Evolutionary conservation across 73 alveolate species (phyloP).

Genomic region (Tetrahymena elliotti): DNA sequence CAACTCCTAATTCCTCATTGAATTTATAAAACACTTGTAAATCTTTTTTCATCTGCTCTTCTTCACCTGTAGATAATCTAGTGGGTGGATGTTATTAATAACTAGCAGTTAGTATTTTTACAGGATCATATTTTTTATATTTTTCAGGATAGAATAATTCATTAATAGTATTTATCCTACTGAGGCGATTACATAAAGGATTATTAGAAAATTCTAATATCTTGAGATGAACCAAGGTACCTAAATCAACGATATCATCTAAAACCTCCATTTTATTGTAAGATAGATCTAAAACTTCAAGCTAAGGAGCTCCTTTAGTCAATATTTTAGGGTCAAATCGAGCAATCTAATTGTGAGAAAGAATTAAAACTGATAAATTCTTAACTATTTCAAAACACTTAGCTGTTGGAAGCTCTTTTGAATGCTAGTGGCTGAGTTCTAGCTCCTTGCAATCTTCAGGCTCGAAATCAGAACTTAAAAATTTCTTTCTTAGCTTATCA

Average conservation of each 20-base stretch:
- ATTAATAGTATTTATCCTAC: slow-evolving; percentile 2
- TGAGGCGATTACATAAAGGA: not conserved
- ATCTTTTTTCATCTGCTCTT: slow-evolving; percentile 11
- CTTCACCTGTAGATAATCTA: slow-evolving; percentile 10
- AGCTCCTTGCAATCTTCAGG: slow-evolving; percentile 31
- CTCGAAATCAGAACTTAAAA: slow-evolving; percentile 17
- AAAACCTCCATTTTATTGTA: slow-evolving; percentile 12
- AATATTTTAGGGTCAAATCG: slow-evolving; percentile 6
- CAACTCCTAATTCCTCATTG: slow-evolving; percentile 24
- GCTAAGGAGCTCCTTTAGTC: not conserved
- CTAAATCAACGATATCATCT: slow-evolving; percentile 29
- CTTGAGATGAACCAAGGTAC: slow-evolving; percentile 1
- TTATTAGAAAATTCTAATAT: slow-evolving; percentile 21
- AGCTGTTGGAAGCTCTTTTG: not conserved
- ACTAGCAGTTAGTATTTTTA: slow-evolving; percentile 33
- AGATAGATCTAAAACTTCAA: slow-evolving; percentile 8
- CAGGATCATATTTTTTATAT: slow-evolving; percentile 34
- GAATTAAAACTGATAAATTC: slow-evolving; percentile 7
- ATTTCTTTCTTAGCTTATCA: slow-evolving; percentile 27
- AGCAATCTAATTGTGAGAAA: slow-evolving; percentile 6
- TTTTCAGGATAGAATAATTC: slow-evolving; percentile 27
- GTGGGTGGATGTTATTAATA: slow-evolving; percentile 21
- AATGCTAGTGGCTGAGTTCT: slow-evolving; percentile 1
- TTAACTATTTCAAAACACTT: not conserved
- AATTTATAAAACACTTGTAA: slow-evolving; percentile 11